Evolutionary conservation across 495 filamentous ascomycete genomes (phyloP).

Genomic region (Cudoniella acicularis): DNA sequence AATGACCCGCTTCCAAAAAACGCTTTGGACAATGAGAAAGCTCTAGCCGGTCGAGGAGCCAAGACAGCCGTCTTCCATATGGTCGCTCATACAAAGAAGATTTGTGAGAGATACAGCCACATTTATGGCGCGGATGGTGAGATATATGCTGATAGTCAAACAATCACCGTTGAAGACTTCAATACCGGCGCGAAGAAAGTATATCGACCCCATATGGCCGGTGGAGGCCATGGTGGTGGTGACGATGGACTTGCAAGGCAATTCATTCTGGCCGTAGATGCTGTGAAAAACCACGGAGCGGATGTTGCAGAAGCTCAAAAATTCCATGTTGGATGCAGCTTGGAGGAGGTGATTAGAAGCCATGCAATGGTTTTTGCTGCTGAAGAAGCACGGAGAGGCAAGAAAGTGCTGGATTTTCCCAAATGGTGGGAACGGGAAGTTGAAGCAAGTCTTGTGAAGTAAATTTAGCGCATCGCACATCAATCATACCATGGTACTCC

Average conservation of each 20-base stretch:
- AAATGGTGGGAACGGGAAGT: constrained; percentile 71
- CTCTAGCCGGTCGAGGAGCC: constrained; percentile 49
- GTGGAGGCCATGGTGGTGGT: constrained; percentile 77
- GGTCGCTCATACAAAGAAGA: constrained; percentile 82
- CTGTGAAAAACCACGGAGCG: constrained; percentile 68
- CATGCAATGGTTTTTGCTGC: constrained; percentile 95
- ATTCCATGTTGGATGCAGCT: constrained; percentile 69
- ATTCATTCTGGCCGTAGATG: constrained; percentile 77
- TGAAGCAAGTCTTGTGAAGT: constrained; percentile 24
- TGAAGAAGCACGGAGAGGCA: constrained; percentile 72
- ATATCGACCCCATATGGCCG: constrained; percentile 48
- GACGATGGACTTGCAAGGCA: constrained; percentile 77
- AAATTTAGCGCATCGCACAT: no score
- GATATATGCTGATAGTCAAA: constrained; percentile 70
- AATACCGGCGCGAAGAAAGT: constrained; percentile 47
- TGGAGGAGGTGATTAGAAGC: constrained; percentile 81
- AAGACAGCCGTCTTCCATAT: constrained; percentile 93
- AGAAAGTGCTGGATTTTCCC: constrained; percentile 69
- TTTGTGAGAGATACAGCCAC: constrained; percentile 76
- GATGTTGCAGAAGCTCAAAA: constrained; percentile 69
- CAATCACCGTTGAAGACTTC: constrained; percentile 64
- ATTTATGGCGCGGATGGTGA: constrained; percentile 86
- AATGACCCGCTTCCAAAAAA: constrained; percentile 44
- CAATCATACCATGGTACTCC: no score
- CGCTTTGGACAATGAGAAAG: constrained; percentile 17